Evolutionary conservation across 768 basidiomycete species (phyloP), one percentile per base, ranked within the genome.

Genomic region (Russula brevipes): DNA sequence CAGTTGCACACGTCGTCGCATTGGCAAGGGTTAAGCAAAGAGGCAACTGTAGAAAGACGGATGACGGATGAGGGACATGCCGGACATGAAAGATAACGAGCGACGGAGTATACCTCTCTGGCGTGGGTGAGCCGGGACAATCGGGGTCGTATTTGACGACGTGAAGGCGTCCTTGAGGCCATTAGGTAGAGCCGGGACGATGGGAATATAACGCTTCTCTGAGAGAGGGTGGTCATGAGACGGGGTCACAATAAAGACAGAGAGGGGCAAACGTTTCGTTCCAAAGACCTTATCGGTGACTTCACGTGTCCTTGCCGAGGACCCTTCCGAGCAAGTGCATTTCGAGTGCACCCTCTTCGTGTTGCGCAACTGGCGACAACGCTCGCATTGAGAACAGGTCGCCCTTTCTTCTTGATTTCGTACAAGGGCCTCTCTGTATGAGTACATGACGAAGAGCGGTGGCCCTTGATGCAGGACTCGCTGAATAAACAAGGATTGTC

Each of bases 131-230:
- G 67, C 64, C 6, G 67, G 57, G 36, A 56, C 33, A 35, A 42
- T 33, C 36, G 59, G 63, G 4, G 44, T 45, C 38, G 31, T 45
- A 30, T 46, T 35, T 10, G 65, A 62, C 8, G 57, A 24, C 0
- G 49, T 31, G 41, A 68, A 47, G 31, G 59, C 67, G 12, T 68
- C 67, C 30, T 66, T 56, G 10, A 68, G 65, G n/a, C 67, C 67
- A 24, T 68, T 68, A 24, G 67, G 67, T 19, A 68, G 52, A 7
- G 67, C 58, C 5, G 67, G 67, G 24, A 66, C 61, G 38, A 68
- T 68, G 24, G 67, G 67, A 30, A 68, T 68, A 51, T 68, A 68
- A 35, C 67, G 67, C 47, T 68, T 68, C 59, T 68, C 67, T 68
- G 59, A 19, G 17, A 41, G 47, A 41, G 4, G 19, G 9, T 10